Conservation (phyloP, 1,284 basidiomycete genomes). For the Puccinia coronata region DNA sequence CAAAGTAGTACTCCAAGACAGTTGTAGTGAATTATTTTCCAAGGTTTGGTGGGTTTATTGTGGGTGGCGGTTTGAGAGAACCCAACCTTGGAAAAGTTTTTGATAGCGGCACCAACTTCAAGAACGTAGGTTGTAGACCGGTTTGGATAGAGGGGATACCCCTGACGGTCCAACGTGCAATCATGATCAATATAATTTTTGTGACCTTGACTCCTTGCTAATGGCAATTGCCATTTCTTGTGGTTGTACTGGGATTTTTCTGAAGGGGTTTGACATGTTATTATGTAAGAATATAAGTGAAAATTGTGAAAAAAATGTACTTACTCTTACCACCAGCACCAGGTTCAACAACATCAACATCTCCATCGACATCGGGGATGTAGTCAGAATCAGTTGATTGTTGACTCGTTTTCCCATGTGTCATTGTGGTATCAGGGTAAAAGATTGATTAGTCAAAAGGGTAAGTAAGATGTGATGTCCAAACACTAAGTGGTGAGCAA, state of each 20-base stretch:
- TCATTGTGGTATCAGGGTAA: too few species aligned
- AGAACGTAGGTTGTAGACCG: not conserved
- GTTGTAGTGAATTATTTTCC: not conserved
- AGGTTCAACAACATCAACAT: too few species aligned
- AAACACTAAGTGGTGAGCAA: too few species aligned
- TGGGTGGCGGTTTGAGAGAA: not conserved
- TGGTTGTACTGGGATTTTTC: not conserved
- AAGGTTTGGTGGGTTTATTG: not conserved
- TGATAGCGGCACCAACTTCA: not conserved
- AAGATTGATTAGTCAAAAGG: too few species aligned
- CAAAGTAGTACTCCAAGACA: not conserved
- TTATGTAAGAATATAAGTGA: too few species aligned
- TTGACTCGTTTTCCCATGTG: too few species aligned
- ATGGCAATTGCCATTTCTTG: not conserved
- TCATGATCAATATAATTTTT: constrained; percentile 6
- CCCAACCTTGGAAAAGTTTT: not conserved
- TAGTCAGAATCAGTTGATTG: too few species aligned
- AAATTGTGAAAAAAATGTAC: too few species aligned
- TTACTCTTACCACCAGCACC: too few species aligned
- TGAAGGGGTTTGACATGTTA: too few species aligned
- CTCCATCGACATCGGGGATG: too few species aligned
- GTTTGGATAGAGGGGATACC: constrained; percentile 22
- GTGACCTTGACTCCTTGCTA: not conserved
- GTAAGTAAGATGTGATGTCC: too few species aligned
- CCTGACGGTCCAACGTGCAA: not conserved